phyloP scores from a whole-genome alignment of 1,284 basidiomycete genomes.

The Fomes fomentarius region DNA sequence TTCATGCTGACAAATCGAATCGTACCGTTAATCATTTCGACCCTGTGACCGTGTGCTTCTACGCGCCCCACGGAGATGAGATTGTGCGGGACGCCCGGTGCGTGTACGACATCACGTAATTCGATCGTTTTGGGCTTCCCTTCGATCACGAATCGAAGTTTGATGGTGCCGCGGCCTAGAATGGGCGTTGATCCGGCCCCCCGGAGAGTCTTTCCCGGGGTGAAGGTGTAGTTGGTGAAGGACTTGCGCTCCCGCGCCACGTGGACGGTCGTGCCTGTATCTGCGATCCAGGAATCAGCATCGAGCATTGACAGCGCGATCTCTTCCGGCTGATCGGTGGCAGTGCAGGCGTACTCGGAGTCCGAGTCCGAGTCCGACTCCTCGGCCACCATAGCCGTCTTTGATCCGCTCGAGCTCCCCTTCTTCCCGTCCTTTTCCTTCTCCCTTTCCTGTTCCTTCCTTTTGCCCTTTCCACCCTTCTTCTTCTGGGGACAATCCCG shows the following conservation, averaged over 20 bases:
- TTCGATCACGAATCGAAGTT: slow-evolving; percentile 16
- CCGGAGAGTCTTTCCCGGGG: slow-evolving; percentile 15
- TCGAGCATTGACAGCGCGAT: slow-evolving; percentile 10
- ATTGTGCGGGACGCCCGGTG: slow-evolving; percentile 37
- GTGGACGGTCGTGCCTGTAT: slow-evolving; percentile 18
- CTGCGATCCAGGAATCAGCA: slow-evolving; percentile 18
- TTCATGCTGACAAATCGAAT: background rate
- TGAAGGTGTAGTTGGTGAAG: slow-evolving; percentile 20
- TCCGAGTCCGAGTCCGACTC: too few species aligned
- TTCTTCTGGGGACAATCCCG: too few species aligned
- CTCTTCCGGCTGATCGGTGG: too few species aligned
- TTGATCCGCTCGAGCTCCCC: too few species aligned
- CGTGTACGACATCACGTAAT: slow-evolving; percentile 34
- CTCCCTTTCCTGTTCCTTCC: too few species aligned
- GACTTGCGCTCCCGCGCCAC: slow-evolving; percentile 14
- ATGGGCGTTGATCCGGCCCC: slow-evolving; percentile 20
- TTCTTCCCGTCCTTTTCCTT: too few species aligned
- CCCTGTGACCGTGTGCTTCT: too few species aligned
- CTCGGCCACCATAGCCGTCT: too few species aligned
- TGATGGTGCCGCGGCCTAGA: slow-evolving; percentile 22
- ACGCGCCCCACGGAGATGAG: slow-evolving; percentile 36
- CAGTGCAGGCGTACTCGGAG: too few species aligned
- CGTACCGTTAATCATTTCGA: too few species aligned
- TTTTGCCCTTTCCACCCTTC: too few species aligned
- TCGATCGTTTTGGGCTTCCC: slow-evolving; percentile 17